Evolutionary conservation across 2,329 filamentous ascomycete genomes (phyloP).

Genomic region (Arthrobotrys sphaeroides): DNA sequence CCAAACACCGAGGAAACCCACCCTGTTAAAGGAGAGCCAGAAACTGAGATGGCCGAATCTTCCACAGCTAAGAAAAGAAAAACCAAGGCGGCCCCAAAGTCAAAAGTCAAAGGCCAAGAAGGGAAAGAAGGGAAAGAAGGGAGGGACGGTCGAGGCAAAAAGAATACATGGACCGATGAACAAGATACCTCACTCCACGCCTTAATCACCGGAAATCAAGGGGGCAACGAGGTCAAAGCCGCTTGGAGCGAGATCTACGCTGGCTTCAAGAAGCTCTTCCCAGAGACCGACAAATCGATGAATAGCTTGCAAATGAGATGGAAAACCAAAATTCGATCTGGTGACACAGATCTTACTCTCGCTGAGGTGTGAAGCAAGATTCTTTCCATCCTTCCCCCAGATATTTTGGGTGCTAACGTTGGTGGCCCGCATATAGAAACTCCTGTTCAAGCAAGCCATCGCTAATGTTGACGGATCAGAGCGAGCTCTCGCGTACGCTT

Average conservation of each 20-base stretch:
- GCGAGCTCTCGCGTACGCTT: constrained; percentile 40
- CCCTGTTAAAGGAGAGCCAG: not conserved
- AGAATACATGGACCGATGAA: constrained; percentile 31
- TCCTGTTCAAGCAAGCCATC: constrained; percentile 39
- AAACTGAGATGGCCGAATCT: not conserved
- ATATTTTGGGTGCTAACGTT: not conserved
- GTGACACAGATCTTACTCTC: constrained; percentile 32
- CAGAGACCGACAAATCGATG: constrained; percentile 13
- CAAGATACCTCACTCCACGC: constrained; percentile 18
- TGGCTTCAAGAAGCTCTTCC: constrained; percentile 19
- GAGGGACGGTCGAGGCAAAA: not conserved
- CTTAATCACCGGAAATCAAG: constrained; percentile 40
- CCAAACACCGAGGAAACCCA: not conserved
- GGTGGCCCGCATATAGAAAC: constrained; percentile 1
- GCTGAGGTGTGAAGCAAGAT: constrained; percentile 21
- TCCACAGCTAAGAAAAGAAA: constrained; percentile 21
- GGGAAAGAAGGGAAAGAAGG: not conserved
- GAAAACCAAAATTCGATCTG: constrained; percentile 32
- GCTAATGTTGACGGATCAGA: constrained; percentile 39
- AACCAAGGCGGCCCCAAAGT: not conserved
- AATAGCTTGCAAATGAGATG: constrained; percentile 45
- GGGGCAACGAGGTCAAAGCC: constrained; percentile 38
- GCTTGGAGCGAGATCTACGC: constrained; percentile 32
- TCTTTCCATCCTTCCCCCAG: not conserved
- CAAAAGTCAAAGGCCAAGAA: not conserved